Percentiles rank a stretch among this genome's conserved stretches.
Conservation (phyloP, 2,329 filamentous ascomycete genomes). For the Lachnellula arida region DNA sequence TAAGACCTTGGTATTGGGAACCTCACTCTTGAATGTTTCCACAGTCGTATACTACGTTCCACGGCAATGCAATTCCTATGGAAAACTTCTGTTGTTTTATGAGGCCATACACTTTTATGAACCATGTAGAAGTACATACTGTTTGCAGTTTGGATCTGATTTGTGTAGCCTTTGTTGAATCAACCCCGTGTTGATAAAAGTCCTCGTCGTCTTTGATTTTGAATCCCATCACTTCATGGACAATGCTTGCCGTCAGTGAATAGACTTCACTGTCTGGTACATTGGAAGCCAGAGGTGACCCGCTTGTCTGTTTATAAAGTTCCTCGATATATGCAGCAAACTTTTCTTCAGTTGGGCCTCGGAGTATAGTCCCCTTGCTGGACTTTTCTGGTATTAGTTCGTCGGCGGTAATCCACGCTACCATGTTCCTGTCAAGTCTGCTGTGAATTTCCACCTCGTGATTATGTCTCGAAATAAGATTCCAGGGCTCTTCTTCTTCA, state of each 20-base stretch:
- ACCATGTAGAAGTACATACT: conserved; percentile 7
- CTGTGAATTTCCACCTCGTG: conserved; percentile 45
- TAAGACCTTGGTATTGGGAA: background rate
- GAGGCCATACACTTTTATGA: background rate
- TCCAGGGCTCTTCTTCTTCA: conserved; percentile 40
- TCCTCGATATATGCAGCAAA: conserved; percentile 43
- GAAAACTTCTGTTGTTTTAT: background rate
- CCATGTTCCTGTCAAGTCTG: conserved; percentile 44
- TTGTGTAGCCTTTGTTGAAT: conserved; percentile 39
- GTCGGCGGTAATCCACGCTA: conserved; percentile 37
- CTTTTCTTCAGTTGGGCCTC: conserved; percentile 45
- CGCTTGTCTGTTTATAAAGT: conserved; percentile 37
- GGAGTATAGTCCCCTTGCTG: conserved; percentile 57
- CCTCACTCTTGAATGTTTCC: conserved; percentile 42
- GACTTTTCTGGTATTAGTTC: conserved; percentile 46
- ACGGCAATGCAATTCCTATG: conserved; percentile 37
- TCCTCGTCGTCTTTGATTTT: conserved; percentile 39
- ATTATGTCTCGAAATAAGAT: conserved; percentile 44
- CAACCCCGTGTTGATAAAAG: conserved; percentile 54
- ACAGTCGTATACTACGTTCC: conserved; percentile 57
- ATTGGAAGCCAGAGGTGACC: conserved; percentile 1
- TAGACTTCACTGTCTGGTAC: conserved; percentile 34
- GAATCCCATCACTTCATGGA: conserved; percentile 32
- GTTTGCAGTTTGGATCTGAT: conserved; percentile 14
- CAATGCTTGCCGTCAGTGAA: conserved; percentile 31